A percentile compares a stretch with the other conserved stretches of the same genome.
These are phyloP conservation scores for Solanum chiquidenum DNA, from an alignment of 257 asterid genomes.

Conservation along the genomic window DNA sequence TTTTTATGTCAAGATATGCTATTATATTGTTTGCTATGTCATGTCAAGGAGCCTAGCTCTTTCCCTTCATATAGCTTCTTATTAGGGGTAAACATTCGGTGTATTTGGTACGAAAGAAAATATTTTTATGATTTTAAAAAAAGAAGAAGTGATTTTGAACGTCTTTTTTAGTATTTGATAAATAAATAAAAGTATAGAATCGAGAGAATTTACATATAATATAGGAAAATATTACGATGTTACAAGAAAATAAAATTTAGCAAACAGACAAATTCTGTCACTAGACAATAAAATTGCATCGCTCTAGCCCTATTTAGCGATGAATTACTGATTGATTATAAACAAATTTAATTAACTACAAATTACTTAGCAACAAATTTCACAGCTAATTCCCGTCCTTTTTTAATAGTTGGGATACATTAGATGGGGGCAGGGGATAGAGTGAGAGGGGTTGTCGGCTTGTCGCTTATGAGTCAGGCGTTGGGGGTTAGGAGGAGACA, in stretches of 20 bases:
- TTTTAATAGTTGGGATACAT: too few relatives aligned
- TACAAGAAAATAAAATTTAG: neutral
- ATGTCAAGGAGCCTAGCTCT: neutral
- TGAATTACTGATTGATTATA: too few relatives aligned
- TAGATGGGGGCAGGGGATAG: too few relatives aligned
- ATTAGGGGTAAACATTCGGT: neutral
- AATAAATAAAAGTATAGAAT: too few relatives aligned
- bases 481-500: too few relatives aligned
- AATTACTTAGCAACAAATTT: neutral
- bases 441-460: too few relatives aligned
- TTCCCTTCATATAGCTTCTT: neutral
- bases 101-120: neutral
- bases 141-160: neutral
- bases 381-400: too few relatives aligned
- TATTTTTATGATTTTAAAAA: neutral
- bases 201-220: neutral
- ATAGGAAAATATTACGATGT: neutral
- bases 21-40: neutral
- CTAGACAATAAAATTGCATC: neutral
- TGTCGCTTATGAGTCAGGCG: too few relatives aligned
- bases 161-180: too few relatives aligned
- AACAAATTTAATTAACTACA: too few relatives aligned
- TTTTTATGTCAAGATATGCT: neutral
- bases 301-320: too few relatives aligned
- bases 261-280: too few relatives aligned